phyloP scores from a whole-genome alignment of 2,329 filamentous ascomycete species.

The Colletotrichum australisinense region DNA sequence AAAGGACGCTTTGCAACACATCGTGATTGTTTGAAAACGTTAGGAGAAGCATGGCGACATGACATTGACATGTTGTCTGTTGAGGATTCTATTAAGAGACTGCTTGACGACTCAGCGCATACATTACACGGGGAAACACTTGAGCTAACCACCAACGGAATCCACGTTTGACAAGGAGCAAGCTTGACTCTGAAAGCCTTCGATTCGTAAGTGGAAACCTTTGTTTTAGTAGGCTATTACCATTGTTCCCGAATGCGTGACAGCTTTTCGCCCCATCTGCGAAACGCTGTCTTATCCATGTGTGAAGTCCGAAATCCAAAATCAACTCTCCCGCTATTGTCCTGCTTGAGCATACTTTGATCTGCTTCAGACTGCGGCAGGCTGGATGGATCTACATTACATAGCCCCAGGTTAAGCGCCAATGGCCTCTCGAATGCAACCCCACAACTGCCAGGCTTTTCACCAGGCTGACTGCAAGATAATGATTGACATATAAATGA shows the following conservation, averaged over 20 bases:
- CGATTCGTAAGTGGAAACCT: neutral
- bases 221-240: neutral
- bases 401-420: neutral
- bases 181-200: too few relatives aligned
- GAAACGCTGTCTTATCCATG: too few relatives aligned
- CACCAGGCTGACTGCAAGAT: neutral
- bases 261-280: too few relatives aligned
- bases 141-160: too few relatives aligned
- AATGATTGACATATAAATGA: neutral
- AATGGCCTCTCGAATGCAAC: accelerated
- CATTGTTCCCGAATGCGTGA: neutral
- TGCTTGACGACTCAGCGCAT: neutral
- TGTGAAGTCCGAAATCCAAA: neutral
- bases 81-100: neutral
- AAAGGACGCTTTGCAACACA: neutral
- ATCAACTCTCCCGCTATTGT: neutral
- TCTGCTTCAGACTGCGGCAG: neutral
- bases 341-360: neutral
- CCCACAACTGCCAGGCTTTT: neutral
- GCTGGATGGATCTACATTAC: neutral
- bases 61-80: neutral
- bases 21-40: neutral
- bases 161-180: too few relatives aligned
- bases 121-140: too few relatives aligned
- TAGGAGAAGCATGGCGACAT: neutral